Evolutionary conservation across 345 rosid genomes (phyloP).

Genomic region (Gossypium turneri): DNA sequence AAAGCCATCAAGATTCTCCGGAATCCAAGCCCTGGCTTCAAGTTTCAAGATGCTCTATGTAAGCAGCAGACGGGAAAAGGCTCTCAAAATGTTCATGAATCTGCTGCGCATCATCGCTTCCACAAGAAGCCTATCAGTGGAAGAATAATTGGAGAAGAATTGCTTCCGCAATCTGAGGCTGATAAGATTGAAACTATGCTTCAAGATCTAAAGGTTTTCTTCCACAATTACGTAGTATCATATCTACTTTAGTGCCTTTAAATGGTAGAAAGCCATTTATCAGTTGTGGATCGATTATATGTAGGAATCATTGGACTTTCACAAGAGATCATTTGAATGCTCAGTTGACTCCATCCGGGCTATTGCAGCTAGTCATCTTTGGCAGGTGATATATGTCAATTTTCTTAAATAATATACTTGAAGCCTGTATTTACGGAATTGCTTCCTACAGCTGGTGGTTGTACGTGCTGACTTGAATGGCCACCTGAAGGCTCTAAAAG

Average conservation of each 20-base stretch:
- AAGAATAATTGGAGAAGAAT: constrained; percentile 60
- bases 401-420: constrained; percentile 6
- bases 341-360: constrained; percentile 81
- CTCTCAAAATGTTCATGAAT: constrained; percentile 55
- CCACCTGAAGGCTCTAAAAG: constrained; percentile 92
- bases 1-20: constrained; percentile 92
- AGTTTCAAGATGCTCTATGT: constrained; percentile 49
- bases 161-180: constrained; percentile 91
- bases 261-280: not conserved
- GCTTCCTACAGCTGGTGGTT: constrained; percentile 73
- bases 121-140: constrained; percentile 47
- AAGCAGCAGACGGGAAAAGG: constrained; percentile 47
- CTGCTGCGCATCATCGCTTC: constrained; percentile 39
- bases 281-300: constrained; percentile 9
- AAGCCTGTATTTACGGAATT: constrained; percentile 15
- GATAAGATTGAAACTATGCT: constrained; percentile 93
- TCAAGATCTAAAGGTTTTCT: constrained; percentile 68
- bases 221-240: constrained; percentile 3
- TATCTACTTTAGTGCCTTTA: constrained; percentile 4
- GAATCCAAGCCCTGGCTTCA: constrained; percentile 77
- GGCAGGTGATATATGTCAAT: constrained; percentile 72
- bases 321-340: constrained; percentile 82
- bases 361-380: constrained; percentile 94
- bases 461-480: constrained; percentile 90
- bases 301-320: constrained; percentile 90